Evolutionary conservation across 305 asterid species (phyloP), one percentile per base, ranked within the genome.

Genomic region (Fraxinus dipetala): DNA sequence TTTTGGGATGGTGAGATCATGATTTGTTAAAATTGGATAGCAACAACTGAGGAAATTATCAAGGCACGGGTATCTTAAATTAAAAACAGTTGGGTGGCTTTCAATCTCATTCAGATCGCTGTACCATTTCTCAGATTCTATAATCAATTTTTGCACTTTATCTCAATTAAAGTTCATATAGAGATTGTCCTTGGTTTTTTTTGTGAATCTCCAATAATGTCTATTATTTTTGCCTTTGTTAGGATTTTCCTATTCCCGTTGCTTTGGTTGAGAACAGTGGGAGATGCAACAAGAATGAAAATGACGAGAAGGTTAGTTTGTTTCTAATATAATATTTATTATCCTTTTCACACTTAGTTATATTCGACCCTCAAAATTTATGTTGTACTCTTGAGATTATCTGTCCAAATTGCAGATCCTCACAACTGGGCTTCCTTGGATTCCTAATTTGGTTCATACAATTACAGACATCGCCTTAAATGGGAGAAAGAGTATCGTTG

Each of bases 231-330:
- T 79, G 51, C 32, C 76, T 26, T 78, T 83, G 67, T 28, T 81
- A 96, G 99, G 90, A 81, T 26, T 86, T 82, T 80, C 84, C 85
- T 13, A 85, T 95, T 80, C 94, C 97, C 10, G 93, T 95, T 79
- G 97, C 93, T 80, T 89, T 96, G 92, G 98, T 92, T 84, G 98
- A 96, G 90, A 96, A 96, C 87, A 96, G 97, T 28, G 97, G 97
- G 83, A 92, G 99, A 85, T 95, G 99, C 80, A 90, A 86, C 90
- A 93, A 93, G 96, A 96, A 96, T 82, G 97, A 96, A 72, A 67
- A 80, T 61, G 98, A 93, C 6, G 99, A 95, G 87, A 96, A 95
- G 98, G 98, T 95, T 32, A 51, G 84, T 40, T 14, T 40, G 72
- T 38, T 80, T 83, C 75, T 30, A 36, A 6, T 67, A 28, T 22